These are phyloP conservation scores for Trichoderma reesei DNA, from an alignment of 495 filamentous ascomycete genomes.

Conservation along the genomic window DNA sequence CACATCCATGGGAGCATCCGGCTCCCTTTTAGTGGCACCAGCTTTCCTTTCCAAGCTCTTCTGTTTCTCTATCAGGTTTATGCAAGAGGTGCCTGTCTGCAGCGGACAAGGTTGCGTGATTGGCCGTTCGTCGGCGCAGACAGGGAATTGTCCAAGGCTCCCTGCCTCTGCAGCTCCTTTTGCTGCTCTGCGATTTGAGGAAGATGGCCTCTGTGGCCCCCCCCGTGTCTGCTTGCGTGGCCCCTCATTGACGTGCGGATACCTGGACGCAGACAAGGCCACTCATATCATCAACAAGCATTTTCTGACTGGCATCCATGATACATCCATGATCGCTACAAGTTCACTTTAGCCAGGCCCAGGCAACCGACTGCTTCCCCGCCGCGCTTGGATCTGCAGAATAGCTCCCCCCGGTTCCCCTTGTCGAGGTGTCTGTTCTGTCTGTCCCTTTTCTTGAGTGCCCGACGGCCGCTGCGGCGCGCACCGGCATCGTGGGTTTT, in stretches of 20 bases:
- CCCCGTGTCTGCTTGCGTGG: not conserved
- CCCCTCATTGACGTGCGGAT: not conserved
- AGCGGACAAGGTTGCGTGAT: not conserved
- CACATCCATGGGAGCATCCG: too few relatives aligned
- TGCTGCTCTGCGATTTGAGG: not conserved
- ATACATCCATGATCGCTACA: too few relatives aligned
- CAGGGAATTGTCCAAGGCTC: not conserved
- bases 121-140: not conserved
- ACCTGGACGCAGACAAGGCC: not conserved
- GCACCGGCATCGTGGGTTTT: slow-evolving; percentile 1
- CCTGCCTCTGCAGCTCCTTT: not conserved
- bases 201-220: not conserved
- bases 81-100: slow-evolving; percentile 5
- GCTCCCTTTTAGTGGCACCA: not conserved
- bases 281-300: too few relatives aligned
- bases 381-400: slow-evolving; percentile 4
- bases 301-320: too few relatives aligned
- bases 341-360: too few relatives aligned
- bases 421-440: not conserved
- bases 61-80: slow-evolving; percentile 2
- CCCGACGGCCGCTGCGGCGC: not conserved
- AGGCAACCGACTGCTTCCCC: slow-evolving; percentile 5
- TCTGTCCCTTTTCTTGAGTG: not conserved
- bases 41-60: not conserved
- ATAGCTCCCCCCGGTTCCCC: not conserved